Conservation (phyloP, 495 filamentous ascomycete genomes). For the Tuber borchii region DNA sequence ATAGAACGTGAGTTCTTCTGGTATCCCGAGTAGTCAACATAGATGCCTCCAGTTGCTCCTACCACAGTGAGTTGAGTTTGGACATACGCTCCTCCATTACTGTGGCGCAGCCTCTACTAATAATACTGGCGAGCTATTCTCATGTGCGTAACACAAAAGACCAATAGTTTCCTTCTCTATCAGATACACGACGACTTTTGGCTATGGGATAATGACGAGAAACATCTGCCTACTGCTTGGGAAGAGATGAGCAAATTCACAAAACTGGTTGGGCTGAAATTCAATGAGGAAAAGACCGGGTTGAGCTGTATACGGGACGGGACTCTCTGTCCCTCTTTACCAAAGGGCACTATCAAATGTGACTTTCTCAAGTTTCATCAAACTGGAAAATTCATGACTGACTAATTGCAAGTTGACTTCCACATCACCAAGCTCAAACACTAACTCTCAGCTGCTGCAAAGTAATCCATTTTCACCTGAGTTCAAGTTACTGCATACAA, state of each 20-base stretch:
- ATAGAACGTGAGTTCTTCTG: too few relatives aligned
- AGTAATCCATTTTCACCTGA: conserved; percentile 56
- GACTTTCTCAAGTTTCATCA: conserved; percentile 57
- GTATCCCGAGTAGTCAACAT: too few relatives aligned
- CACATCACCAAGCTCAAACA: conserved; percentile 57
- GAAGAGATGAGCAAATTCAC: conserved; percentile 51
- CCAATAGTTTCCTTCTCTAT: conserved; percentile 52
- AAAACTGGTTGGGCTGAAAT: conserved; percentile 51
- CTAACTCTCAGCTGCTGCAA: conserved; percentile 52
- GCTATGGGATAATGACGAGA: conserved; percentile 56
- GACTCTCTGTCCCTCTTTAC: conserved; percentile 43
- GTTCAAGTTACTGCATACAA: conserved; percentile 64
- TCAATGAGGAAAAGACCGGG: conserved; percentile 58
- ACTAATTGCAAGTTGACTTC: conserved; percentile 55
- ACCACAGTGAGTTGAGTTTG: too few relatives aligned
- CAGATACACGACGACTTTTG: conserved; percentile 65
- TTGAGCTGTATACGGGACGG: conserved; percentile 47
- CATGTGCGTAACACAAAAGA: too few relatives aligned
- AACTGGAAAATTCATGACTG: conserved; percentile 56
- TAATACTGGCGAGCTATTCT: too few relatives aligned
- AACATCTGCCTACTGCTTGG: conserved; percentile 55
- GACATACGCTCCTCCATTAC: too few relatives aligned
- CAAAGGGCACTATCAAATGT: conserved; percentile 58
- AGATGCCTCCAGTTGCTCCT: too few relatives aligned
- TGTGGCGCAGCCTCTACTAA: too few relatives aligned